Evolutionary conservation across 805 yeast genomes (phyloP), one percentile per base, ranked within the genome.

Genomic region (Grigorovia humatica): DNA sequence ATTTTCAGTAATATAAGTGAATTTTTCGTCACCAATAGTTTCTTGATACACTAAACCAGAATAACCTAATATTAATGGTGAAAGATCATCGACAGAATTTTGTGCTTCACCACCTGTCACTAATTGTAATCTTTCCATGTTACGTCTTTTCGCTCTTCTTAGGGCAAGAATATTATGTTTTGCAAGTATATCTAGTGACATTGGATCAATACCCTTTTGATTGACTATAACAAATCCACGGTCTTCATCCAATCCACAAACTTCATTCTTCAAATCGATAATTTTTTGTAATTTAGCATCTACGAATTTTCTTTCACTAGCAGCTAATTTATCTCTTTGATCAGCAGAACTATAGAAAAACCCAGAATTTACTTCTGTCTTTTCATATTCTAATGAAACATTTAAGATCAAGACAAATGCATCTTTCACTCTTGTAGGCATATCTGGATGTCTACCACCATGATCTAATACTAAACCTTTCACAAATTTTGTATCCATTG

Each of bases 381-480:
- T 93, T 67, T 93, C 99, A 69, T 93, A 93, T 70, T 93, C 99
- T 60, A 93, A 74, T 6, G 96, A 87, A 46, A 93, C 99, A 68
- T 93, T 93, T 61, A 93, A 77, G 50, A 88, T 93, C 65, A 93
- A 76, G 38, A 93, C 82, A 62, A 80, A 74, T 1, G 96, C 96
- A 67, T 93, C 88, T 57, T 80, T 78, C 18, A 93, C 83, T 51
- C 82, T 72, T 58, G 82, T 85, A 53, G 99, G 99, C 99, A 93
- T 93, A 70, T 93, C 99, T 46, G 99, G 99, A 74, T 93, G 99
- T 68, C 99, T 81, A 17, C 96, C 97, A 59, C 99, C 99, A 68
- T 93, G 99, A 68, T 93, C 99, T 57, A 93, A 76, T 41, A 93
- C 99, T 59, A 93, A 78, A 46, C 99, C 99, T 60, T 79, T 82